A percentile compares a stretch with the other conserved stretches of the same genome.
phyloP scores from a whole-genome alignment of 2,329 filamentous ascomycete genomes.

The Ceratocystis ficicola region DNA sequence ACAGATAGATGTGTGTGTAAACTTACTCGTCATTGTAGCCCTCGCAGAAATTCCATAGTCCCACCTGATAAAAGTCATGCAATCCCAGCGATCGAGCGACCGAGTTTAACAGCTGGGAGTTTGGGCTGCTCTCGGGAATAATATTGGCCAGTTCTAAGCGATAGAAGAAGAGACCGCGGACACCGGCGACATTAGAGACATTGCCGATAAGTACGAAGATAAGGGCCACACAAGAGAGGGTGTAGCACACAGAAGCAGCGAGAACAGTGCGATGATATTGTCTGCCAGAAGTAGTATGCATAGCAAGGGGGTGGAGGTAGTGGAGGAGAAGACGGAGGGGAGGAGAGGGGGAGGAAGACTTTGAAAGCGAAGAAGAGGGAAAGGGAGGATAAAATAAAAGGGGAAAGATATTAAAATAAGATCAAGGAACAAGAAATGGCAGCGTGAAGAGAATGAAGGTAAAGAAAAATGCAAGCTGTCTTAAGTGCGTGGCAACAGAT shows the following conservation, averaged over 20 bases:
- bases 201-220: constrained; percentile 71
- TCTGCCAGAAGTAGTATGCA: constrained; percentile 19
- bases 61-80: constrained; percentile 89
- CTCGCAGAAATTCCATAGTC: constrained; percentile 85
- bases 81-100: constrained; percentile 76
- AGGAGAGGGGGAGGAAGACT: background rate
- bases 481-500: background rate
- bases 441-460: background rate
- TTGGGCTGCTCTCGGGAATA: constrained; percentile 59
- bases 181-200: constrained; percentile 47
- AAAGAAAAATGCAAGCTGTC: background rate
- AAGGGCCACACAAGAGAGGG: constrained; percentile 64
- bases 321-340: background rate
- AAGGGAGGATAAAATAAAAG: constrained; percentile 4
- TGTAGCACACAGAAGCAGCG: constrained; percentile 55
- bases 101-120: constrained; percentile 67
- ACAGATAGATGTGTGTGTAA: background rate
- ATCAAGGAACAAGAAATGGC: background rate
- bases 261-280: constrained; percentile 47
- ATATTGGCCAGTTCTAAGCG: constrained; percentile 73
- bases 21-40: constrained; percentile 56
- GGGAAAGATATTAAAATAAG: constrained; percentile 10
- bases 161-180: constrained; percentile 69
- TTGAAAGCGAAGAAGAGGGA: background rate
- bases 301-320: background rate